Conservation (phyloP, 1,284 basidiomycete genomes). For the Marasmius tenuissimus region DNA sequence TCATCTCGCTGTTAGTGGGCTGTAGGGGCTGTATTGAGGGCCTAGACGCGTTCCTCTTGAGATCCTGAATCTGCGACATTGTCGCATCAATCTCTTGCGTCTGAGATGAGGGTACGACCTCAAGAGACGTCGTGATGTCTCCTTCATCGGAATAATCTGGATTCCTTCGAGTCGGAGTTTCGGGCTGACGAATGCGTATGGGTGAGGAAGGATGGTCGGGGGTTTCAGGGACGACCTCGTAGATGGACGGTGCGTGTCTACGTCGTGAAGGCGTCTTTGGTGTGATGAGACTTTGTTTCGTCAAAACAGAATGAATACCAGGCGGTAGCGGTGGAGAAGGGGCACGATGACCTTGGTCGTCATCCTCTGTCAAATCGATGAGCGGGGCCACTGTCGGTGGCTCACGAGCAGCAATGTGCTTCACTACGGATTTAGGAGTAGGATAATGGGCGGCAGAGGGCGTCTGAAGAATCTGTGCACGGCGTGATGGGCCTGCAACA, state of each 20-base stretch:
- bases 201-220: slow-evolving; percentile 2
- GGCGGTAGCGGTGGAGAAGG: neutral
- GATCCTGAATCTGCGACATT: neutral
- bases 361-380: slow-evolving; percentile 7
- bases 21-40: neutral
- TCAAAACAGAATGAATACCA: neutral
- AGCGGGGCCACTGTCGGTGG: neutral
- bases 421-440: slow-evolving; percentile 10
- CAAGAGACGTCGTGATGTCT: neutral
- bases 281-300: neutral
- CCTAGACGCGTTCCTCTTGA: neutral
- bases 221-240: slow-evolving; percentile 7
- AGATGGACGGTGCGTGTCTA: neutral
- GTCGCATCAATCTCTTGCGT: slow-evolving; percentile 14
- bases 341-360: neutral
- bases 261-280: slow-evolving; percentile 1
- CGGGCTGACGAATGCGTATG: neutral
- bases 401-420: neutral
- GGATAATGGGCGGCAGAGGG: slow-evolving; percentile 2
- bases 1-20: neutral
- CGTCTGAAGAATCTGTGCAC: neutral
- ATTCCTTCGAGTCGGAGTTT: neutral
- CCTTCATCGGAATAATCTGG: neutral
- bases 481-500: neutral
- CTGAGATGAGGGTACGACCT: slow-evolving; percentile 17